A percentile compares a stretch with the other conserved stretches of the same genome.
phyloP scores from a whole-genome alignment of 1,139 yeast species.

The Blastobotrys apis region DNA sequence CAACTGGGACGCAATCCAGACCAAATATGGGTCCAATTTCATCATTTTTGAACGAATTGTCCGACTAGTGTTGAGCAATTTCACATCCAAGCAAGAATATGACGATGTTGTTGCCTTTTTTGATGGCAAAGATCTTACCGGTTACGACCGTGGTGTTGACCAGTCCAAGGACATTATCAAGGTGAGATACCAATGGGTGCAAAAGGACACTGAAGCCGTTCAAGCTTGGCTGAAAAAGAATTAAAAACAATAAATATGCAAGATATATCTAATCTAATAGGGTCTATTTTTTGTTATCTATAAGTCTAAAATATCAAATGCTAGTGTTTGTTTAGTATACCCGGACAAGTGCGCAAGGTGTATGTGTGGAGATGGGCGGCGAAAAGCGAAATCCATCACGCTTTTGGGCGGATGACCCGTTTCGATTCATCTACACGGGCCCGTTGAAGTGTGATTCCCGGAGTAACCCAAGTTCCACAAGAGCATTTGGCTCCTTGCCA shows the following conservation, averaged over 20 bases:
- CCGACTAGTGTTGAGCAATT: slow-evolving; percentile 48
- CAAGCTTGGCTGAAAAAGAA: slow-evolving; percentile 34
- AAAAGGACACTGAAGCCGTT: slow-evolving; percentile 29
- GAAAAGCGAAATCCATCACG: neutral
- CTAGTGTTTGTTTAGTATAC: too few relatives aligned
- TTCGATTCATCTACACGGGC: slow-evolving; percentile 72
- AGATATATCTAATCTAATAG: neutral
- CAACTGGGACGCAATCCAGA: slow-evolving; percentile 49
- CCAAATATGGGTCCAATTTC: slow-evolving; percentile 50
- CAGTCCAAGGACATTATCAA: slow-evolving; percentile 33
- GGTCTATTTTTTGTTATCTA: too few relatives aligned
- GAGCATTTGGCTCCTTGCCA: slow-evolving; percentile 96
- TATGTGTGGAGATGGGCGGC: too few relatives aligned
- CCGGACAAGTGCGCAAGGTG: too few relatives aligned
- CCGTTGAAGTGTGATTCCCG: slow-evolving; percentile 78
- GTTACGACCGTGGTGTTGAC: slow-evolving; percentile 33
- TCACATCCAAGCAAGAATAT: slow-evolving; percentile 43
- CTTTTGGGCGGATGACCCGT: slow-evolving; percentile 3
- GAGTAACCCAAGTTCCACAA: slow-evolving; percentile 95
- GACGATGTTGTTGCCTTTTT: slow-evolving; percentile 51
- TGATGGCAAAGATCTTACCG: slow-evolving; percentile 48
- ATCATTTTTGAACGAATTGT: slow-evolving; percentile 63
- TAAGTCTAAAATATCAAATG: too few relatives aligned
- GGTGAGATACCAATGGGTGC: slow-evolving; percentile 31
- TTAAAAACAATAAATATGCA: neutral